phyloP scores from a whole-genome alignment of 2,329 filamentous ascomycete species.

The Aspergillus glaucus region DNA sequence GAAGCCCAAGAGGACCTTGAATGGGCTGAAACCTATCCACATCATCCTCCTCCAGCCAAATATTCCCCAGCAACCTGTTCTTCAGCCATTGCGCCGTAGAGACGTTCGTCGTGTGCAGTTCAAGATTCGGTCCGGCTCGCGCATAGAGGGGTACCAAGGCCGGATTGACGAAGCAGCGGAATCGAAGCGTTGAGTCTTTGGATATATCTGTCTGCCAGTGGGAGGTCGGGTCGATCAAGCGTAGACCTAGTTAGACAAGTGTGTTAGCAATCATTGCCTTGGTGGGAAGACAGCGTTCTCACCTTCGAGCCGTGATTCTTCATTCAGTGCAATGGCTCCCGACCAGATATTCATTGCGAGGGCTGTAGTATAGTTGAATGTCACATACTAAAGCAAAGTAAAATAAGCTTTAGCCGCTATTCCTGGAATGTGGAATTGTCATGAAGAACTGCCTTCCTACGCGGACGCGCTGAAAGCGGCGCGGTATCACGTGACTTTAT shows the following conservation, averaged over 20 bases:
- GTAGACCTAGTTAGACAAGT: slow-evolving; percentile 22
- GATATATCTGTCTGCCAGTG: slow-evolving; percentile 28
- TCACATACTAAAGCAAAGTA: not conserved
- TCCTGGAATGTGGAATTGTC: not conserved
- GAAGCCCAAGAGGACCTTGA: slow-evolving; percentile 35
- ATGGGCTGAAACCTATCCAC: slow-evolving; percentile 21
- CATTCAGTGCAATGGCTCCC: slow-evolving; percentile 24
- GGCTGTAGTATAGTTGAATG: not conserved
- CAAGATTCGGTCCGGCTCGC: slow-evolving; percentile 34
- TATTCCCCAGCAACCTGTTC: slow-evolving; percentile 26
- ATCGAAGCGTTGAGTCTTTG: slow-evolving; percentile 25
- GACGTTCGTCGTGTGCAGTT: slow-evolving; percentile 29
- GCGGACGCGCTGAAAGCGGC: slow-evolving; percentile 5
- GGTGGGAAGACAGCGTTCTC: slow-evolving; percentile 8
- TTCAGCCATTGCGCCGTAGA: slow-evolving; percentile 35
- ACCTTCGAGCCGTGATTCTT: slow-evolving; percentile 26
- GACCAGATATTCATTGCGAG: slow-evolving; percentile 34
- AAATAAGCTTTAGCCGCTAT: not conserved
- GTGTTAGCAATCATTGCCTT: not conserved
- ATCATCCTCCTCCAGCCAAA: slow-evolving; percentile 30
- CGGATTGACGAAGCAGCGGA: slow-evolving; percentile 35
- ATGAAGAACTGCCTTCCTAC: not conserved
- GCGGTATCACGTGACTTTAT: slow-evolving; percentile 7
- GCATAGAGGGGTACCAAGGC: slow-evolving; percentile 36
- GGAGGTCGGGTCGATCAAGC: slow-evolving; percentile 27